phyloP scores from a whole-genome alignment of 306 rosid species.

The Malus sieversii region DNA sequence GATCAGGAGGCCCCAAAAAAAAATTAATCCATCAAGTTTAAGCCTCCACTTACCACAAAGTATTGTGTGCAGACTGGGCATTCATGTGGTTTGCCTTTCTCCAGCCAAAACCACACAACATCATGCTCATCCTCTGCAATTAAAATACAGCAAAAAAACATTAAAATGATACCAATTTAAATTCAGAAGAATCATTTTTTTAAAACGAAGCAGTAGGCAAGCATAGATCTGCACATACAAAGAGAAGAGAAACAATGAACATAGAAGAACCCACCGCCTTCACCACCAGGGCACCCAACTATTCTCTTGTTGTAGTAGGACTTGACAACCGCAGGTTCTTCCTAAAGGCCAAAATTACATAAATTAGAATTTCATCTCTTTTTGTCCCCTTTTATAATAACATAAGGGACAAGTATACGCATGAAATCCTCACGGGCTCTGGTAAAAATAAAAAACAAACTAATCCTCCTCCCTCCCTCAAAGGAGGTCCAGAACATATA shows the following conservation, averaged over 20 bases:
- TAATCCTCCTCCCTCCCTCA: neutral
- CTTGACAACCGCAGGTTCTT: slow-evolving; percentile 70
- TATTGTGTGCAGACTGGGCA: slow-evolving; percentile 91
- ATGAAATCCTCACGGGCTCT: neutral
- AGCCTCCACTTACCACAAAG: slow-evolving; percentile 61
- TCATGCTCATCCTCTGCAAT: slow-evolving; percentile 94
- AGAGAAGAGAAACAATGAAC: neutral
- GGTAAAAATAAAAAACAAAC: neutral
- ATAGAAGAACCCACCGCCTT: slow-evolving; percentile 60
- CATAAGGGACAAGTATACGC: neutral
- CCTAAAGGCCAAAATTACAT: slow-evolving; percentile 34
- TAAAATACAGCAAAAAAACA: slow-evolving; percentile 10
- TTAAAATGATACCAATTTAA: neutral
- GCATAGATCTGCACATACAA: neutral
- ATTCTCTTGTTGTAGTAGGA: slow-evolving; percentile 74
- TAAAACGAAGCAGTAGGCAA: slow-evolving; percentile 1
- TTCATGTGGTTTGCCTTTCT: slow-evolving; percentile 77
- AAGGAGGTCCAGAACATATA: neutral
- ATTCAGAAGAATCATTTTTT: neutral
- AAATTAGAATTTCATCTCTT: neutral
- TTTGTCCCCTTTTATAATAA: neutral
- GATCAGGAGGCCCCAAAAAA: neutral
- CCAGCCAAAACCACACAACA: slow-evolving; percentile 98
- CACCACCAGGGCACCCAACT: slow-evolving; percentile 97
- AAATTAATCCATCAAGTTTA: slow-evolving; percentile 30